Evolutionary conservation across 495 filamentous ascomycete species (phyloP), one percentile per base, ranked within the genome.

Genomic region (Peziza echinospora): DNA sequence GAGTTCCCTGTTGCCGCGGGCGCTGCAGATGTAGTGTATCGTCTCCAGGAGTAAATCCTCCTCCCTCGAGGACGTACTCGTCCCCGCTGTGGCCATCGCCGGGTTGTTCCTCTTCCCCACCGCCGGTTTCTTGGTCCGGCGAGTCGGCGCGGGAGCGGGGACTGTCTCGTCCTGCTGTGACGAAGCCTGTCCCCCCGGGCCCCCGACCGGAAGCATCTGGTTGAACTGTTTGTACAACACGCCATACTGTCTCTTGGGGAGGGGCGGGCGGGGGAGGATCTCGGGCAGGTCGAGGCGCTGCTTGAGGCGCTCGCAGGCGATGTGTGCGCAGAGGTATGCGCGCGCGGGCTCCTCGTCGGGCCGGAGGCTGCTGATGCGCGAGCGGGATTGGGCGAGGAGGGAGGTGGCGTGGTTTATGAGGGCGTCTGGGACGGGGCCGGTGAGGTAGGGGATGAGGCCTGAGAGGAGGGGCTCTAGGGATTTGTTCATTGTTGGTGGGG

Each of bases 311-410:
- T 84, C 81, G 63, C 87, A 94, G 30, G 89, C 89, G 26, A 97
- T 72, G 60, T 96, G 78, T 1, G 84, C 81, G 59, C 91, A 96
- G 8, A 82, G 83, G 62, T 89, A 93, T 8, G 75, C 71, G 5
- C 87, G 73, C 16, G 80, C 82, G 50, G 84, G 76, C 59, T 97
- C 87, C 61, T 97, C 87, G 47, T 89, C 82, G 6, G 77, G 70
- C 55, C 85, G 92, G 9, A 96, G 64, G 17, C 70, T 80, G 52
- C 73, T 75, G 24, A 86, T 84, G 24, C 76, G 78, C 57, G 71
- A 77, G 6, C 84, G 76, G 5, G 85, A 93, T 57, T 93, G 87
- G 21, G 84, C 80, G 26, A 94, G 73, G 9, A 96, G 71, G 13
- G 82, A 85, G 43, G 70, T 63, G 1, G 89, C 77, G 11, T 93